Conservation (phyloP, 202 grass and related monocot species). For the Musa balbisiana region DNA sequence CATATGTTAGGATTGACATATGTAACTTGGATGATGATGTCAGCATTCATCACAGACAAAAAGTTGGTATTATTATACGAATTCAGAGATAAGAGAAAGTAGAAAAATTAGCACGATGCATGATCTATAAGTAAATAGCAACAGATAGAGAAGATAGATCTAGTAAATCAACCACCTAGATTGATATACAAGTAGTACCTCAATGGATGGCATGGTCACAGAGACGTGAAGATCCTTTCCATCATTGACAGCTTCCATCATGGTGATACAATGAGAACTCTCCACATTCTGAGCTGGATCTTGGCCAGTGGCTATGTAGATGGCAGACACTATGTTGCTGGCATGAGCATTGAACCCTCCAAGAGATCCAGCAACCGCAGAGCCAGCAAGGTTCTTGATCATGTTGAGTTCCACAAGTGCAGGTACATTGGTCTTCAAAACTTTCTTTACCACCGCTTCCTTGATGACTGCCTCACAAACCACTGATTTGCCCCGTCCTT, state of each 20-base stretch:
- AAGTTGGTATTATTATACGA: background rate
- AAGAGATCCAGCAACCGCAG: slow-evolving; percentile 75
- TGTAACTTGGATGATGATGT: too few species aligned
- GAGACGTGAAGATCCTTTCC: slow-evolving; percentile 89
- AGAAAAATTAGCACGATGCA: background rate
- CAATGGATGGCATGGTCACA: slow-evolving; percentile 93
- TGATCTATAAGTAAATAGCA: background rate
- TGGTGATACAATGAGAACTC: slow-evolving; percentile 96
- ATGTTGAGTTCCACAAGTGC: slow-evolving; percentile 76
- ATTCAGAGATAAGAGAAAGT: background rate
- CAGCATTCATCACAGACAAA: background rate
- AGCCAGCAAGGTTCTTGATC: slow-evolving; percentile 91
- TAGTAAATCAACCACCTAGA: background rate
- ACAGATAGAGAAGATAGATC: background rate
- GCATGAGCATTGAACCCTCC: slow-evolving; percentile 94
- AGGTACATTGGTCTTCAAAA: slow-evolving; percentile 80
- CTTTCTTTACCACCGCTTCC: slow-evolving; percentile 72
- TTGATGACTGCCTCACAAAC: slow-evolving; percentile 88
- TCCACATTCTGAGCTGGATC: slow-evolving; percentile 93
- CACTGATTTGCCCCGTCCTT: slow-evolving; percentile 87
- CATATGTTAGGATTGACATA: too few species aligned
- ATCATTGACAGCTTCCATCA: slow-evolving; percentile 72
- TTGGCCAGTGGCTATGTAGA: slow-evolving; percentile 94
- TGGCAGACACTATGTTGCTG: slow-evolving; percentile 79
- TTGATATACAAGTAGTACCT: slow-evolving; percentile 40